These are phyloP conservation scores for Aureobasidium sp. DNA, from an alignment of 2,329 filamentous ascomycete genomes.

Conservation along the genomic window DNA sequence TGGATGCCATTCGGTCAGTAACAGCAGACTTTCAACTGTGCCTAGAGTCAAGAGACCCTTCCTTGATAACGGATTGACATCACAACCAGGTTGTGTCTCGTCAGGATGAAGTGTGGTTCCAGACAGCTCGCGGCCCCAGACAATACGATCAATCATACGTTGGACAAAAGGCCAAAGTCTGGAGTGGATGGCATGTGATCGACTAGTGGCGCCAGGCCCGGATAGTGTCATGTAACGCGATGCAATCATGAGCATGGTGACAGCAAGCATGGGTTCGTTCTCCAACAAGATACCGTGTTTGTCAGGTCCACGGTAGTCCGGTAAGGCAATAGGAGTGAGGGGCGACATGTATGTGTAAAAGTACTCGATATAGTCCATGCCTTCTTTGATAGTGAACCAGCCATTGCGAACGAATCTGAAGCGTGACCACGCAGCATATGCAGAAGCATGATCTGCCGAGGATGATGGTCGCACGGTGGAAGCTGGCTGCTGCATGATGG, in stretches of 20 bases:
- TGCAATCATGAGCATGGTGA: conserved; percentile 85
- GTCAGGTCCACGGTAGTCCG: conserved; percentile 77
- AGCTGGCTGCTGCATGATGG: conserved; percentile 15
- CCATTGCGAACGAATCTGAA: conserved; percentile 94
- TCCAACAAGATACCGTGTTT: conserved; percentile 73
- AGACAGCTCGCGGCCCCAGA: conserved; percentile 95
- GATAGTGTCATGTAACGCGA: conserved; percentile 77
- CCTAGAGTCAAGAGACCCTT: conserved; percentile 79
- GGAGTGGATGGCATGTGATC: conserved; percentile 87
- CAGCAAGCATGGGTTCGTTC: conserved; percentile 86
- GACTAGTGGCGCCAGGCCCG: conserved; percentile 72
- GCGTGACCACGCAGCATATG: conserved; percentile 79
- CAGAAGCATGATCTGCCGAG: conserved; percentile 36
- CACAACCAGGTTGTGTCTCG: conserved; percentile 59
- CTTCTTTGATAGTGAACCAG: conserved; percentile 92
- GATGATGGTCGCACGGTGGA: conserved; percentile 15
- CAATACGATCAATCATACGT: conserved; percentile 88
- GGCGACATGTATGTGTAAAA: conserved; percentile 90
- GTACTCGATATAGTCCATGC: conserved; percentile 89
- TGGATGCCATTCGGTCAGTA: conserved; percentile 96
- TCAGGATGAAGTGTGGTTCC: conserved; percentile 79
- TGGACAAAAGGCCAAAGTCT: conserved; percentile 91
- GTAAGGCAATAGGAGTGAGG: conserved; percentile 86
- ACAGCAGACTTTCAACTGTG: conserved; percentile 87
- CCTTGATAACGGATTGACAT: conserved; percentile 51